Evolutionary conservation across 768 basidiomycete genomes (phyloP).

Genomic region (Amanita pseudoporphyria): DNA sequence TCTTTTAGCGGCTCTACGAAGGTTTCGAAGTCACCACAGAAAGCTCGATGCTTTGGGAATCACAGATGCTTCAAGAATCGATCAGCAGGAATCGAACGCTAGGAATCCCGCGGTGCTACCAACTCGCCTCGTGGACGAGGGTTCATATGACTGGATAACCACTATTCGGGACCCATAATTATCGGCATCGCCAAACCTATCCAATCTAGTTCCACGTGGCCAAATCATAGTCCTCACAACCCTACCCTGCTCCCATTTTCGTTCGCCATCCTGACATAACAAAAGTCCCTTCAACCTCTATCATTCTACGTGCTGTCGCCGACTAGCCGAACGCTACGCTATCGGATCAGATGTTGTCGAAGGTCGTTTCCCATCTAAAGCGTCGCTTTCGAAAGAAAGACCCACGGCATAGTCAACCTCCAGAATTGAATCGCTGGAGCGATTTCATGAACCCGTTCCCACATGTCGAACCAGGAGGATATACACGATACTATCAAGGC

Average conservation of each 20-base stretch:
- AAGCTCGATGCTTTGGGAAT: background rate
- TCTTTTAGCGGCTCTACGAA: background rate
- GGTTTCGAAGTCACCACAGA: background rate
- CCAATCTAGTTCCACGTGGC: background rate
- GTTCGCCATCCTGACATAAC: background rate
- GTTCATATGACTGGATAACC: background rate
- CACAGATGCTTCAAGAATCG: background rate
- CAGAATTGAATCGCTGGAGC: conserved; percentile 26
- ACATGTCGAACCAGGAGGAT: conserved; percentile 29
- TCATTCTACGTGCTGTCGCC: background rate
- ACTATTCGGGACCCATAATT: background rate
- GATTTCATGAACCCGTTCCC: conserved; percentile 30
- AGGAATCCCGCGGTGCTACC: background rate
- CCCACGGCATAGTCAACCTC: conserved; percentile 18
- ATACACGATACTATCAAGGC: conserved; percentile 27
- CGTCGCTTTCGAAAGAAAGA: conserved; percentile 15
- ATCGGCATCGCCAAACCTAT: background rate
- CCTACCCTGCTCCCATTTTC: background rate
- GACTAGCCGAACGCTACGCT: background rate
- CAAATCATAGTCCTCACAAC: conserved; percentile 1
- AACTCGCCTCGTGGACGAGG: background rate
- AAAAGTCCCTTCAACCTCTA: background rate
- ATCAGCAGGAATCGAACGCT: background rate
- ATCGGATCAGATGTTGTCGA: conserved; percentile 20
- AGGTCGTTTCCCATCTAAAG: conserved; percentile 18